These are phyloP conservation scores for Aspergillus sp. DNA, from an alignment of 2,329 filamentous ascomycete species.

Conservation along the genomic window DNA sequence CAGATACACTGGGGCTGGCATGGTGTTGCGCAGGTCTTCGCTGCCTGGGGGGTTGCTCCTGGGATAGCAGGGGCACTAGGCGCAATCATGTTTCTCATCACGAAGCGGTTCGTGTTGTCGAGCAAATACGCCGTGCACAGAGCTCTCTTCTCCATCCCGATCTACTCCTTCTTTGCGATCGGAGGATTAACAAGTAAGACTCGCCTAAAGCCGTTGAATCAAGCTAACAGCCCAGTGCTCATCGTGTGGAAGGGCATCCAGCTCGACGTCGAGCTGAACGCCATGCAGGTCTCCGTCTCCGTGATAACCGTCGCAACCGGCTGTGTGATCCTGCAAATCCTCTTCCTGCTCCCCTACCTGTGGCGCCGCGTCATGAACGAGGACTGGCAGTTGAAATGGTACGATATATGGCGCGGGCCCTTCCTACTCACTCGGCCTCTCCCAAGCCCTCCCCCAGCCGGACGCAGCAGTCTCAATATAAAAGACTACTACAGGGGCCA, in stretches of 20 bases:
- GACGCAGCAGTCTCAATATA: slow-evolving; percentile 1
- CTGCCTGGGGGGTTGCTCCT: slow-evolving; percentile 49
- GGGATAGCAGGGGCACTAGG: slow-evolving; percentile 47
- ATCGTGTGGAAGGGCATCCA: slow-evolving; percentile 11
- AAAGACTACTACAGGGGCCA: slow-evolving; percentile 11
- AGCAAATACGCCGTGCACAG: slow-evolving; percentile 47
- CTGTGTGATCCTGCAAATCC: slow-evolving; percentile 2
- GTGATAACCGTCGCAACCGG: slow-evolving; percentile 6
- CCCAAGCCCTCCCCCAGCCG: background rate
- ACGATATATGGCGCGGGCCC: slow-evolving; percentile 4
- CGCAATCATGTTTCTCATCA: slow-evolving; percentile 47
- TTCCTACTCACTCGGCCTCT: background rate
- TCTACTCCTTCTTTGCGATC: slow-evolving; percentile 48
- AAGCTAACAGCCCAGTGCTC: slow-evolving; percentile 3
- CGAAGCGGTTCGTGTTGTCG: slow-evolving; percentile 49
- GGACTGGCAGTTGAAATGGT: slow-evolving; percentile 10
- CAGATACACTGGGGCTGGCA: slow-evolving; percentile 35
- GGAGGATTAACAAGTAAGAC: slow-evolving; percentile 28
- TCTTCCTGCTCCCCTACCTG: slow-evolving; percentile 9
- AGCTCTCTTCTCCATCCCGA: slow-evolving; percentile 47
- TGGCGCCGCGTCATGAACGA: slow-evolving; percentile 11
- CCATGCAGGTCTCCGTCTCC: slow-evolving; percentile 1
- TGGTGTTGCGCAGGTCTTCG: slow-evolving; percentile 44
- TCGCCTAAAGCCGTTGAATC: slow-evolving; percentile 57
- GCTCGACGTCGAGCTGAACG: background rate